Percentiles rank a stretch among this genome's conserved stretches.
Evolutionary conservation across 1,284 basidiomycete species (phyloP).

Genomic region (Lentinus polychrous): DNA sequence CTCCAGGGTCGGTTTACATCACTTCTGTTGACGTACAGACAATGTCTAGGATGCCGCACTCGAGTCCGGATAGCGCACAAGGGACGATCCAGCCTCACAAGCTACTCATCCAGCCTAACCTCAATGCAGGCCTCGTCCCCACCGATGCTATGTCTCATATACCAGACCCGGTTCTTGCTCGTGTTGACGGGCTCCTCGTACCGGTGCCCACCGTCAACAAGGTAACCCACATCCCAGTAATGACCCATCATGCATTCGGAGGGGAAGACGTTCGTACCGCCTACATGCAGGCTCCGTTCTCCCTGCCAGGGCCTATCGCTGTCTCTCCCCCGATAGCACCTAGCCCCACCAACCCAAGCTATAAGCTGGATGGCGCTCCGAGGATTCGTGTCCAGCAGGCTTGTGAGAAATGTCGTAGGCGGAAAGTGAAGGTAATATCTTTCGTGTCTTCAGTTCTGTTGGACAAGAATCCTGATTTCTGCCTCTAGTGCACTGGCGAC

Average conservation of each 20-base stretch:
- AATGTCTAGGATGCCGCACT: too few relatives aligned
- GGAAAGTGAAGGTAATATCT: neutral
- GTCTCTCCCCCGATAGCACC: neutral
- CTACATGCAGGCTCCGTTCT: neutral
- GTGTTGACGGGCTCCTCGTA: too few relatives aligned
- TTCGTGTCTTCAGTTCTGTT: neutral
- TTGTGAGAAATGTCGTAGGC: slow-evolving; percentile 1
- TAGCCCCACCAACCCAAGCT: neutral
- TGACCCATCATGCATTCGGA: neutral
- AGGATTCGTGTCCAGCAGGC: slow-evolving; percentile 1
- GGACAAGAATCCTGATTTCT: neutral
- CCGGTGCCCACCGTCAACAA: neutral
- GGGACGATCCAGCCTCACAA: too few relatives aligned
- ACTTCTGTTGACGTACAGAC: too few relatives aligned
- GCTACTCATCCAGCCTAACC: too few relatives aligned
- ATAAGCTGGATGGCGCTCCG: neutral
- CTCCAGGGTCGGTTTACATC: too few relatives aligned
- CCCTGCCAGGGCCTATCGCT: neutral
- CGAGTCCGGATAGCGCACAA: too few relatives aligned
- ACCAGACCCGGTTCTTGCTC: too few relatives aligned
- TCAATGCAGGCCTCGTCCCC: too few relatives aligned
- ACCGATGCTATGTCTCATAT: too few relatives aligned
- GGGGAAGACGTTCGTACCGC: too few relatives aligned
- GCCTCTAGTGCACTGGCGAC: neutral
- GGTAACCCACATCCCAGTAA: neutral